phyloP scores from a whole-genome alignment of 805 yeast genomes.

The Lipomyces orientalis region DNA sequence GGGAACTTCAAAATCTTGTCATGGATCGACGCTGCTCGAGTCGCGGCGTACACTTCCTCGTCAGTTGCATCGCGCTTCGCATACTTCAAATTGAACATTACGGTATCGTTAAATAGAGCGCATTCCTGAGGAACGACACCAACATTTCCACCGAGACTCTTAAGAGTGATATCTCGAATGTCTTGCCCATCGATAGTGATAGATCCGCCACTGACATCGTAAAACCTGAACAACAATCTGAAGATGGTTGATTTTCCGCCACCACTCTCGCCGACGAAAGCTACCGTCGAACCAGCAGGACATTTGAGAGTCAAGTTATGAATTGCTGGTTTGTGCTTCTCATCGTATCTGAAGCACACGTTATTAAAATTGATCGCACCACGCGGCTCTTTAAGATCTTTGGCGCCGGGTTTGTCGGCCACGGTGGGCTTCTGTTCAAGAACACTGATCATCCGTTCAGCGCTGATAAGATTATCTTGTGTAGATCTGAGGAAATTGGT shows the following conservation, averaged over 20 bases:
- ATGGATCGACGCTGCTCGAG: constrained; percentile 61
- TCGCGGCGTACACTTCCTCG: constrained; percentile 64
- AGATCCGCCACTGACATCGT: constrained; percentile 73
- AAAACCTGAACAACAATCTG: constrained; percentile 77
- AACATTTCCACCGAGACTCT: constrained; percentile 68
- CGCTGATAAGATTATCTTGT: constrained; percentile 32
- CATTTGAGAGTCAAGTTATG: constrained; percentile 62
- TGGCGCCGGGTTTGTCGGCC: constrained; percentile 21
- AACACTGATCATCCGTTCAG: constrained; percentile 29
- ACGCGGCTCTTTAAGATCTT: neutral
- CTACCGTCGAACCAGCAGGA: constrained; percentile 81
- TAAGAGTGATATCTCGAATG: constrained; percentile 67
- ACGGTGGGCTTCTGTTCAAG: constrained; percentile 32
- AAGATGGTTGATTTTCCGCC: constrained; percentile 91
- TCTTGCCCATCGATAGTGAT: constrained; percentile 69
- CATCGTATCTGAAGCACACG: constrained; percentile 73
- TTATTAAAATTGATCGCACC: constrained; percentile 60
- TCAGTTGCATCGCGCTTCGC: constrained; percentile 67
- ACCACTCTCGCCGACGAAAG: constrained; percentile 95
- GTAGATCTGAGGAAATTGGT: constrained; percentile 27
- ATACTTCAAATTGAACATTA: constrained; percentile 79
- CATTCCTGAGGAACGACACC: constrained; percentile 96
- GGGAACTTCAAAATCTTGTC: constrained; percentile 51
- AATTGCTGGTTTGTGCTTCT: constrained; percentile 65
- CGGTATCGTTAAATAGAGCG: constrained; percentile 79